These are phyloP conservation scores for Schizothecium vesticola DNA, from an alignment of 495 filamentous ascomycete species.

Conservation along the genomic window DNA sequence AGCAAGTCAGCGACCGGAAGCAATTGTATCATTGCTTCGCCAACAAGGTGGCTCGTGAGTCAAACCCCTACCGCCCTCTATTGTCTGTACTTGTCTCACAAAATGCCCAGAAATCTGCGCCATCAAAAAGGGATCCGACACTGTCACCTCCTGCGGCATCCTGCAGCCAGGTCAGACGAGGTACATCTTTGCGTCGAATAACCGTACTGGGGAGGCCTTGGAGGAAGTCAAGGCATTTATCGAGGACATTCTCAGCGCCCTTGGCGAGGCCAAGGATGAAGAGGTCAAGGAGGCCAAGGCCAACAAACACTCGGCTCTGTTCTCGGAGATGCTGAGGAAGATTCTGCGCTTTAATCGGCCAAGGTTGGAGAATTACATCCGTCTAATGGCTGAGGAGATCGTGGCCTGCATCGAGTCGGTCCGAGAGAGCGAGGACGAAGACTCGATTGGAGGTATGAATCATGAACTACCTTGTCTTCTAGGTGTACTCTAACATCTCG, in stretches of 20 bases:
- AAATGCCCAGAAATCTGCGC: constrained; percentile 18
- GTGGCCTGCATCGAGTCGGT: constrained; percentile 9
- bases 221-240: not conserved
- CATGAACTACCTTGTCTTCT: not conserved
- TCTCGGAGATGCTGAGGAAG: not conserved
- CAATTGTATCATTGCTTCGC: constrained; percentile 19
- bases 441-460: constrained; percentile 1
- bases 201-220: not conserved
- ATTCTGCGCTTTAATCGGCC: constrained; percentile 13
- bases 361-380: constrained; percentile 5
- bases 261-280: not conserved
- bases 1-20: constrained; percentile 2
- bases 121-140: constrained; percentile 10
- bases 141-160: constrained; percentile 18
- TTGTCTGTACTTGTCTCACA: not conserved
- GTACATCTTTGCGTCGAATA: constrained; percentile 25
- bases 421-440: not conserved
- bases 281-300: not conserved
- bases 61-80: not conserved
- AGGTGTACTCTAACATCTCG: not conserved
- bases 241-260: not conserved
- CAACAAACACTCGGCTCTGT: not conserved
- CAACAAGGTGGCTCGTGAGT: constrained; percentile 20
- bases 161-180: constrained; percentile 17
- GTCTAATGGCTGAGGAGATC: not conserved